Percentiles rank a stretch among this genome's conserved stretches.
phyloP scores from a whole-genome alignment of 768 basidiomycete genomes.

The Lentinula lateritia region DNA sequence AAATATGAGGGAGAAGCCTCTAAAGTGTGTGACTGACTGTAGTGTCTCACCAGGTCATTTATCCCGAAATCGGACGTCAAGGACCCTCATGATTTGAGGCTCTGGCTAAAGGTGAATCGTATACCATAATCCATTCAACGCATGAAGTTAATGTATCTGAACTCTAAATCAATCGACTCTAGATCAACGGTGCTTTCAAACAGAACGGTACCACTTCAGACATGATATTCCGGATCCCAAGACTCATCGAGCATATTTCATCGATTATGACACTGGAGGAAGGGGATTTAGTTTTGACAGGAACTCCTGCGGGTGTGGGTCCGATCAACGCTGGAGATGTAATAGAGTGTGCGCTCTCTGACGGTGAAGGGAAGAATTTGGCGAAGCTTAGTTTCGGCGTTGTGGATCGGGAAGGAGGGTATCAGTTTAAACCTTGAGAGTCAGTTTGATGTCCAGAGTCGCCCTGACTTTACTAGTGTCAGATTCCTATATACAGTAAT shows the following conservation, averaged over 20 bases:
- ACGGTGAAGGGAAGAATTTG: slow-evolving; percentile 49
- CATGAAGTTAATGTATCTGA: too few species aligned
- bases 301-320: slow-evolving; percentile 90
- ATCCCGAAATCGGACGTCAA: slow-evolving; percentile 66
- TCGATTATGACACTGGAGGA: slow-evolving; percentile 91
- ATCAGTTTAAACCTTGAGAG: too few species aligned
- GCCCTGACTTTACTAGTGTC: too few species aligned
- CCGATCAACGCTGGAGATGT: slow-evolving; percentile 70
- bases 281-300: slow-evolving; percentile 87
- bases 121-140: background rate
- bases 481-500: too few species aligned
- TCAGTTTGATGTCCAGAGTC: too few species aligned
- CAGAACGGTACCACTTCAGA: slow-evolving; percentile 83
- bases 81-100: slow-evolving; percentile 71
- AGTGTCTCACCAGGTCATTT: slow-evolving; percentile 48
- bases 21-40: background rate
- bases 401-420: slow-evolving; percentile 62
- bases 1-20: background rate
- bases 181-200: slow-evolving; percentile 82
- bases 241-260: slow-evolving; percentile 84
- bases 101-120: slow-evolving; percentile 63
- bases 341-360: slow-evolving; percentile 67
- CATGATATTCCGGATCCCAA: slow-evolving; percentile 91
- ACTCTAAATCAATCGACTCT: background rate
- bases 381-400: slow-evolving; percentile 61